Base-by-base conservation (phyloP, 768 basidiomycete genomes). In the Hemileccinum impolitum region DNA sequence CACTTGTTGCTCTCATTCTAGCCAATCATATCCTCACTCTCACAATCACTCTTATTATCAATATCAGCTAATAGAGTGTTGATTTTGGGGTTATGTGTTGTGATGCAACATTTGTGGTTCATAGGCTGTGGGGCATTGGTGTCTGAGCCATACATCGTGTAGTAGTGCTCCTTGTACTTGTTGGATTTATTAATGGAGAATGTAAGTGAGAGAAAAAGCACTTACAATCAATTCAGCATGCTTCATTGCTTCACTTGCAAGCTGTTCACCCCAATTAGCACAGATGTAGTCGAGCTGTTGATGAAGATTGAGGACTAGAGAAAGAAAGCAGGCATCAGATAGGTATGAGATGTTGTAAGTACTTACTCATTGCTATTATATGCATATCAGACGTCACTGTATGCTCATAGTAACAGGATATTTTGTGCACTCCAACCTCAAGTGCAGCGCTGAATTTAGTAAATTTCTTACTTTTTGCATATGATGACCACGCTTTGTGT, bases 331-430 rank as follows among this genome's bases (percentile, higher is more conserved):
- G 3, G 26, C 0, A 1, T 47, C 21, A 43, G 41, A 48, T 48
- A 43, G n/a, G 7, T 26, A 35, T 36, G 9, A 36, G 1, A 23
- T 35, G 19, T 38, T 34, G n/a, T n/a, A 28, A 32, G 32, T 9
- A 51, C 43, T 52, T 36, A 54, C 53, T 44, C 43, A 54, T 54
- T 38, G 49, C n/a, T 0, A 53, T 51, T 8, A 54, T 43, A 39
- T 52, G 21, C 0, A 21, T 17, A 2, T 54, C 38, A 0, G 51
- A 47, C 1, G 4, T 14, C 1, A 10, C 32, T 2, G 21, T 47
- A 7, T 9, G 1, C 32, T 39, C n/a, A 41, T 53, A 53, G 30
- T 53, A 55, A 0, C 25, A 10, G 6, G 26, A 21, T 7, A 55
- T 25, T 17, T 55, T 52, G 14, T 26, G 6, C 0, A 54, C 21